Percentiles rank a stretch among this genome's conserved stretches.
phyloP scores from a whole-genome alignment of 768 basidiomycete species.

The Pleurotus eryngii region DNA sequence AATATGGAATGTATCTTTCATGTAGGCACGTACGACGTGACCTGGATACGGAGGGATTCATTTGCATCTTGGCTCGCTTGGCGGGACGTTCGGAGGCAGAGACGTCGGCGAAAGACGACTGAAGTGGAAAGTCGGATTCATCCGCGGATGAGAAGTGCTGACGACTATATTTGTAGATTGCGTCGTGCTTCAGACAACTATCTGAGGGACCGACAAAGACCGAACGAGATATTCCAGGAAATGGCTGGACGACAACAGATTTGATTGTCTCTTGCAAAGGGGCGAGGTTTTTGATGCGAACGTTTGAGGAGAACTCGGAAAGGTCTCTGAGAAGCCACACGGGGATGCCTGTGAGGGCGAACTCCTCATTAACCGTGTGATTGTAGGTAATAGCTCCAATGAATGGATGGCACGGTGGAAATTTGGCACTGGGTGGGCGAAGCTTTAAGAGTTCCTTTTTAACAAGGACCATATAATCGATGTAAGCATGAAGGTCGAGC shows the following conservation, averaged over 20 bases:
- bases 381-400: conserved; percentile 16
- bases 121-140: not conserved
- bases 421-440: not conserved
- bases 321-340: conserved; percentile 16
- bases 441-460: not conserved
- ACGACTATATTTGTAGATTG: not conserved
- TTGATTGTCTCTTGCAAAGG: not conserved
- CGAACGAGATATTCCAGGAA: not conserved
- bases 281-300: conserved; percentile 1
- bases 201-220: not conserved
- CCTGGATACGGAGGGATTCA: not conserved
- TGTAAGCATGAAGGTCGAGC: not conserved
- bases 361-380: conserved; percentile 4
- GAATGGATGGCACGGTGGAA: not conserved
- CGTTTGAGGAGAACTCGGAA: not conserved
- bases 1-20: too few relatives aligned
- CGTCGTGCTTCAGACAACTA: not conserved
- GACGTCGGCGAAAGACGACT: not conserved
- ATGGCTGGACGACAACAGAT: not conserved
- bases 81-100: too few relatives aligned
- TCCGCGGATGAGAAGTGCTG: not conserved
- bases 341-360: conserved; percentile 14
- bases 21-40: not conserved
- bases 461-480: not conserved
- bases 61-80: too few relatives aligned